Conservation (phyloP, 2,329 filamentous ascomycete genomes). For the Lasiodiplodia theobromae region DNA sequence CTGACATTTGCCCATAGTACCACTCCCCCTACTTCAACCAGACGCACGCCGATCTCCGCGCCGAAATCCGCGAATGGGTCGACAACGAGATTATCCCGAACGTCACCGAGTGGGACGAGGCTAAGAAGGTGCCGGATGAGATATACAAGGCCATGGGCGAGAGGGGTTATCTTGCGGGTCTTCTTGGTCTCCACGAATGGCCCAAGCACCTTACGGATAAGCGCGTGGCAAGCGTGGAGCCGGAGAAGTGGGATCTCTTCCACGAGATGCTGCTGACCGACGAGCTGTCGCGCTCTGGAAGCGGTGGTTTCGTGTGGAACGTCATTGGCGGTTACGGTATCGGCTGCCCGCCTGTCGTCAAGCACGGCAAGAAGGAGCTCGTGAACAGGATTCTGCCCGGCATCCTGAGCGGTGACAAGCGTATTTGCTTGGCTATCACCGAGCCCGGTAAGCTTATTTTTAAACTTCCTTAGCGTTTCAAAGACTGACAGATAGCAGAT, state of each 20-base stretch:
- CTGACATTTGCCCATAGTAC: constrained; percentile 64
- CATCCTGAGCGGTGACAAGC: constrained; percentile 90
- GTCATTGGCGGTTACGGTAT: constrained; percentile 96
- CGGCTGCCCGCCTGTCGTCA: constrained; percentile 87
- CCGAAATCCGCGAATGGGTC: constrained; percentile 91
- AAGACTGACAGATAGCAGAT: constrained; percentile 59
- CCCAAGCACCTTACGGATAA: constrained; percentile 76
- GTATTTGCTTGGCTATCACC: constrained; percentile 96
- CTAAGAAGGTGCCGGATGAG: constrained; percentile 82
- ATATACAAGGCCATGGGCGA: constrained; percentile 97
- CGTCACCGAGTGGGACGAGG: constrained; percentile 96
- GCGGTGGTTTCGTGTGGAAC: constrained; percentile 96
- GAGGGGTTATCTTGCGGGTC: constrained; percentile 89
- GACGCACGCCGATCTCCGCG: constrained; percentile 87
- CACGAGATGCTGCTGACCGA: constrained; percentile 96
- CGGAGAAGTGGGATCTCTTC: constrained; percentile 97
- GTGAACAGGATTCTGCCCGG: constrained; percentile 88
- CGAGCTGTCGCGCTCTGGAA: constrained; percentile 86
- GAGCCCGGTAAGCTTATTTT: constrained; percentile 64
- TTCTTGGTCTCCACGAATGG: constrained; percentile 79
- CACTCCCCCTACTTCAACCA: constrained; percentile 97
- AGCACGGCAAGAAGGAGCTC: constrained; percentile 86
- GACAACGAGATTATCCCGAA: constrained; percentile 87
- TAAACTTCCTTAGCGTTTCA: constrained; percentile 30
- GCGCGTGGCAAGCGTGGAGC: constrained; percentile 76